Evolutionary conservation across 78 protist genomes (phyloP).

Genomic region (Cavenderia fasciculata): DNA sequence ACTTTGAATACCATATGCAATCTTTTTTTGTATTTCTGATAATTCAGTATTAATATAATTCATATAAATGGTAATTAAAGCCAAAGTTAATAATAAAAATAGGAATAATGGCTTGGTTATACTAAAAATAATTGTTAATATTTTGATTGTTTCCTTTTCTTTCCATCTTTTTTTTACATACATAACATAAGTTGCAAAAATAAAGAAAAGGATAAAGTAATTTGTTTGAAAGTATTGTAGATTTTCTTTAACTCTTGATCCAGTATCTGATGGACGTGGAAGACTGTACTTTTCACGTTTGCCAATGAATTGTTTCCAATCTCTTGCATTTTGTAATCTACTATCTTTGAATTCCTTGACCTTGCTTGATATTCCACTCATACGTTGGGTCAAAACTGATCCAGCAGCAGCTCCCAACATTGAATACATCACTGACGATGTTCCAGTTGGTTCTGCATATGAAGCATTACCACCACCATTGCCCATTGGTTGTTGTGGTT

Average conservation of each 20-base stretch:
- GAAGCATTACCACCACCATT: no score
- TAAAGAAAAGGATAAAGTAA: slow-evolving; percentile 32
- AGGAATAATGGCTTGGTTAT: slow-evolving; percentile 60
- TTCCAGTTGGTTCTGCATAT: no score
- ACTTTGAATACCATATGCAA: slow-evolving; percentile 62
- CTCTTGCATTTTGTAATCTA: slow-evolving; percentile 26
- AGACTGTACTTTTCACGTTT: slow-evolving; percentile 29
- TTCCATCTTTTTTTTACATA: no score
- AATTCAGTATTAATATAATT: slow-evolving; percentile 25
- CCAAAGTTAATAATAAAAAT: slow-evolving; percentile 14
- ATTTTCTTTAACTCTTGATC: slow-evolving; percentile 53
- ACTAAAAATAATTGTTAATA: neutral
- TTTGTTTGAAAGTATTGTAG: slow-evolving; percentile 64
- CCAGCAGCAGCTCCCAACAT: no score
- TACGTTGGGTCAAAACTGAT: neutral
- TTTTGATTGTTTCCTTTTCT: no score
- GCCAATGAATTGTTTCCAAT: slow-evolving; percentile 46
- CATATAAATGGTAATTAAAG: slow-evolving; percentile 24
- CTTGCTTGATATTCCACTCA: slow-evolving; percentile 13
- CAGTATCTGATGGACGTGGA: slow-evolving; percentile 7
- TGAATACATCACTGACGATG: no score
- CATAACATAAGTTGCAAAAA: slow-evolving; percentile 30
- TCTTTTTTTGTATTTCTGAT: slow-evolving; percentile 55
- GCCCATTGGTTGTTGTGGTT: no score
- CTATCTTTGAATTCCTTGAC: slow-evolving; percentile 50